phyloP scores from a whole-genome alignment of 2,329 filamentous ascomycete genomes.

The Ascochyta clinopodiicola region DNA sequence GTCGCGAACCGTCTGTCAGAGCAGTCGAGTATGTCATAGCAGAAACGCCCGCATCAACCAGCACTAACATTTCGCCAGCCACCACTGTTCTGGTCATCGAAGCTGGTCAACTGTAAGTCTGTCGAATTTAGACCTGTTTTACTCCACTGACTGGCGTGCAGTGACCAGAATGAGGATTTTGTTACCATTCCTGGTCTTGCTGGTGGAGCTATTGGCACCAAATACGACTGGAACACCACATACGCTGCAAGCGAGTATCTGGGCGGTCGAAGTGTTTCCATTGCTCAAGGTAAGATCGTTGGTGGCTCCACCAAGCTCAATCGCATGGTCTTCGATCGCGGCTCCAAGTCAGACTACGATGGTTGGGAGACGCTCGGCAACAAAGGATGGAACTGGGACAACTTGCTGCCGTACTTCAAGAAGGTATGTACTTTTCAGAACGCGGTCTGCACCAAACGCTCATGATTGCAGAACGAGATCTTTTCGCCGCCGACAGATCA shows the following conservation, averaged over 20 bases:
- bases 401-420: conserved; percentile 35
- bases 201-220: conserved; percentile 32
- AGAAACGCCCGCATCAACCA: neutral
- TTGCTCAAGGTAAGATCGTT: conserved; percentile 30
- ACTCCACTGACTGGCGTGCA: neutral
- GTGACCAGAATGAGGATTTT: conserved; percentile 31
- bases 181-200: conserved; percentile 34
- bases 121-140: too few relatives aligned
- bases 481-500: conserved; percentile 26
- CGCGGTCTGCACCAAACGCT: neutral
- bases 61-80: conserved; percentile 14
- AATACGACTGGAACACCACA: conserved; percentile 35
- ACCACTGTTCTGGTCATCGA: conserved; percentile 33
- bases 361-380: conserved; percentile 36
- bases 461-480: conserved; percentile 25
- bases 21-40: conserved; percentile 17
- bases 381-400: conserved; percentile 36
- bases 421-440: conserved; percentile 17
- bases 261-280: conserved; percentile 19
- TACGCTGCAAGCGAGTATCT: conserved; percentile 22
- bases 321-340: conserved; percentile 43
- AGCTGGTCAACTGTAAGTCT: conserved; percentile 31
- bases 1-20: conserved; percentile 40
- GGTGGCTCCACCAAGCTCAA: conserved; percentile 49
- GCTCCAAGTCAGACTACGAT: conserved; percentile 39